phyloP scores from a whole-genome alignment of 140 eudicot species.

The Oenanthe javanica region DNA sequence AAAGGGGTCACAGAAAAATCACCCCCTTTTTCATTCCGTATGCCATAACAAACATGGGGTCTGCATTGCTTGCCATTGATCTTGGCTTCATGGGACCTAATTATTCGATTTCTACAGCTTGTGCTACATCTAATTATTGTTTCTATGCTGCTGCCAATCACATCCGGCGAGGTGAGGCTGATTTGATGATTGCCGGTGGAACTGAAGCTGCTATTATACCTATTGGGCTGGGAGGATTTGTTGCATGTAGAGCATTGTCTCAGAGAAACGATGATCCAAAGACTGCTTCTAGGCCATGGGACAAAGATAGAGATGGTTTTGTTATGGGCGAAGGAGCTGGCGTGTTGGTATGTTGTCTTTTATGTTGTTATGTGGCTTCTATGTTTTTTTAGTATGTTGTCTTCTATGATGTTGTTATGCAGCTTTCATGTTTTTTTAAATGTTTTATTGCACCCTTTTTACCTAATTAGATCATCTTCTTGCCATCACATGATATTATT shows the following conservation, averaged over 20 bases:
- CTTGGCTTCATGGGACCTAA: conserved; percentile 69
- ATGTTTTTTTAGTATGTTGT: conserved; percentile 35
- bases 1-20: conserved; percentile 76
- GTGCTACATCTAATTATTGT: conserved; percentile 76
- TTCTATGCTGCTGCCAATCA: conserved; percentile 66
- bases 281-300: conserved; percentile 98
- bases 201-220: conserved; percentile 53
- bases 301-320: conserved; percentile 88
- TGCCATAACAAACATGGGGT: conserved; percentile 95
- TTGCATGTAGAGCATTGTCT: conserved; percentile 55
- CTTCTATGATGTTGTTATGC: conserved; percentile 14
- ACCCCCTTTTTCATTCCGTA: conserved; percentile 93
- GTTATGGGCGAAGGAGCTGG: conserved; percentile 99
- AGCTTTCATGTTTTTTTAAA: background rate
- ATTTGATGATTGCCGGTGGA: conserved; percentile 72
- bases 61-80: conserved; percentile 88
- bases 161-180: conserved; percentile 65
- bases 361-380: background rate
- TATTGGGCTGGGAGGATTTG: conserved; percentile 45
- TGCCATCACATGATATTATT: background rate
- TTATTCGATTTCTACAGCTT: conserved; percentile 62
- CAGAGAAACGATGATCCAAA: conserved; percentile 59
- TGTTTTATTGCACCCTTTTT: too few species aligned
- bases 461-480: background rate
- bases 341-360: conserved; percentile 48